Evolutionary conservation across 1,139 yeast species (phyloP), one percentile per base, ranked within the genome.

Genomic region (Hyphopichia pseudoburtonii): DNA sequence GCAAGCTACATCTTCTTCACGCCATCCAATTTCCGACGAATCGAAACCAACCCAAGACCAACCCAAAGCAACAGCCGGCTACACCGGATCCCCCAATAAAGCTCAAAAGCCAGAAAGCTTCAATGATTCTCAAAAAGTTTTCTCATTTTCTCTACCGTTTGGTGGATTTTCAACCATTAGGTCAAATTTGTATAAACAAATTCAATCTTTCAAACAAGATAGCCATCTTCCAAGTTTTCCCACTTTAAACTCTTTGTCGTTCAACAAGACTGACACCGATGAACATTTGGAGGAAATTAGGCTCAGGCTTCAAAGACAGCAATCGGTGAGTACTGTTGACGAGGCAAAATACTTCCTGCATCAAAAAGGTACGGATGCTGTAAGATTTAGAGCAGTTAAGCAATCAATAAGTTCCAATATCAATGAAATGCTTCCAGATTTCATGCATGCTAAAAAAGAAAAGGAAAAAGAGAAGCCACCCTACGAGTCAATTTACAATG

Each of bases 341-440:
- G 95, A 86, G 46, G 81, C 82, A 1, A 59, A 64, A 11, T 64
- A 77, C 38, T 88, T 76, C 57, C 70, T 66, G 38, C 66, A 76
- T 35, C 66, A 72, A 30, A 80, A 75, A 36, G 80, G 81, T 12
- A 69, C 79, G 28, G 90, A 81, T 44, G 82, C 82, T 48, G 80
- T 82, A 1, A 68, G 94, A 37, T 58, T 82, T 25, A 64, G 84
- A 24, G 95, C 95, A 0, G 76, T 87, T 28, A 76, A 75, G 44
- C 78, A 79, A 41, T 76, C 87, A 0, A 49, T 87, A 4, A 66
- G 79, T 2, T 76, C 83, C 8, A 76, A 73, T 35, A 56, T 72
- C 32, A 62, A 63, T 42, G 72, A 66, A 24, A 48, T 73, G 32
- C 39, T 66, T 7, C 71, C 73, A 2, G 63, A 57, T 34, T 52